These are phyloP conservation scores for Magnaporthiopsis incrustans DNA, from an alignment of 2,329 filamentous ascomycete genomes.

Conservation along the genomic window DNA sequence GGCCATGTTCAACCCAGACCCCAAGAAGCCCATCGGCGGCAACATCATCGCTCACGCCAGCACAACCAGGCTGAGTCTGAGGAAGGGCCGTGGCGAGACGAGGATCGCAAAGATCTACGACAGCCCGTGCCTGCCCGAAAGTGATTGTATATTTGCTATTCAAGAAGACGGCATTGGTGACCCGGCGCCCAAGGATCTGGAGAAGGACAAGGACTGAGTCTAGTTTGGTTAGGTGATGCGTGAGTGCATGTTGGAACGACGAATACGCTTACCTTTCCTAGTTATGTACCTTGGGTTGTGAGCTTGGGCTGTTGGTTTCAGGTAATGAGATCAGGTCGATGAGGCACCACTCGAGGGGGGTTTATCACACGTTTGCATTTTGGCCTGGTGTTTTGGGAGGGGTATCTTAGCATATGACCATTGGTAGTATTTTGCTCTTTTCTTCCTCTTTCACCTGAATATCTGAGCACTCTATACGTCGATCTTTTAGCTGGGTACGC, in stretches of 20 bases:
- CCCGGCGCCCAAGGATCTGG: slow-evolving; percentile 88
- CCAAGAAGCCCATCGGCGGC: slow-evolving; percentile 97
- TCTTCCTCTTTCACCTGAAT: neutral
- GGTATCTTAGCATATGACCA: neutral
- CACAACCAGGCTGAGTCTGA: slow-evolving; percentile 87
- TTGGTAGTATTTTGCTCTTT: slow-evolving; percentile 6
- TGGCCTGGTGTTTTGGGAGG: slow-evolving; percentile 7
- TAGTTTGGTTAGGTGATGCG: neutral
- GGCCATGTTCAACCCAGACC: slow-evolving; percentile 98
- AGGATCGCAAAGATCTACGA: slow-evolving; percentile 99
- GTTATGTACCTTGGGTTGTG: neutral
- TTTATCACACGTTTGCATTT: slow-evolving; percentile 1
- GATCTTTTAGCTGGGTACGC: neutral
- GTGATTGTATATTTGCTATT: slow-evolving; percentile 94
- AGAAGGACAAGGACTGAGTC: slow-evolving; percentile 50
- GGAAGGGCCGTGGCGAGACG: slow-evolving; percentile 92
- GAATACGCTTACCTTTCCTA: neutral
- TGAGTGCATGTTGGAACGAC: neutral
- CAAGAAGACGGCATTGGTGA: slow-evolving; percentile 96
- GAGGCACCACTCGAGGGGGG: neutral
- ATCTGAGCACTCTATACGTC: neutral
- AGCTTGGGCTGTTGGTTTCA: neutral
- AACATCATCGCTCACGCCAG: slow-evolving; percentile 98
- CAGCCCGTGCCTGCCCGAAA: slow-evolving; percentile 92
- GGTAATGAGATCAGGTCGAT: neutral